These are phyloP conservation scores for Allantophomopsis lycopodina DNA, from an alignment of 2,329 filamentous ascomycete species.

Conservation along the genomic window DNA sequence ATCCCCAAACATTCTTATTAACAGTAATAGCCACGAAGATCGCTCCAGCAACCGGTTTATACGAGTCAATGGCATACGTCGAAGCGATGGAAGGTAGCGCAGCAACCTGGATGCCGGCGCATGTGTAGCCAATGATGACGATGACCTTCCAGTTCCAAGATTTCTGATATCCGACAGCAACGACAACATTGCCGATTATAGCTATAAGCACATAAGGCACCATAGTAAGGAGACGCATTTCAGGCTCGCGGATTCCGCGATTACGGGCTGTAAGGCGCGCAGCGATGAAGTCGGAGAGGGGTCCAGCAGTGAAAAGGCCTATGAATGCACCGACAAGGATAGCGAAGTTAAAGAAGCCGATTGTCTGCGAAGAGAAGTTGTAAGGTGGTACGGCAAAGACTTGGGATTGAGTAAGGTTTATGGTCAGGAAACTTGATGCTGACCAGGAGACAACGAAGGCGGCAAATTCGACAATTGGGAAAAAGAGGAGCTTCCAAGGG, in stretches of 20 bases:
- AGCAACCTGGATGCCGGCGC: constrained; percentile 41
- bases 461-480: constrained; percentile 49
- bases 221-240: constrained; percentile 39
- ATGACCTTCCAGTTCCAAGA: constrained; percentile 37
- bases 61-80: constrained; percentile 44
- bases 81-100: constrained; percentile 41
- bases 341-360: constrained; percentile 34
- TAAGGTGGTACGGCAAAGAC: constrained; percentile 15
- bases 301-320: constrained; percentile 2
- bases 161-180: constrained; percentile 36
- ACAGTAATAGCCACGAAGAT: constrained; percentile 48
- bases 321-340: constrained; percentile 17
- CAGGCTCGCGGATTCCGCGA: constrained; percentile 39
- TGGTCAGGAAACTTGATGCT: constrained; percentile 36
- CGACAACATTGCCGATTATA: constrained; percentile 38
- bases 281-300: constrained; percentile 4
- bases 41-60: constrained; percentile 46
- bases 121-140: constrained; percentile 42
- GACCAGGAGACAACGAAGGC: constrained; percentile 48
- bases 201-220: constrained; percentile 23
- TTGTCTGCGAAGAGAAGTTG: constrained; percentile 24
- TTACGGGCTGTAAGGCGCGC: constrained; percentile 33
- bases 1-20: constrained; percentile 51
- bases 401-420: constrained; percentile 44
- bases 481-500: constrained; percentile 46